A percentile compares a stretch with the other conserved stretches of the same genome.
Conservation (phyloP, 2,329 filamentous ascomycete genomes). For the Aspergillus sp. region DNA sequence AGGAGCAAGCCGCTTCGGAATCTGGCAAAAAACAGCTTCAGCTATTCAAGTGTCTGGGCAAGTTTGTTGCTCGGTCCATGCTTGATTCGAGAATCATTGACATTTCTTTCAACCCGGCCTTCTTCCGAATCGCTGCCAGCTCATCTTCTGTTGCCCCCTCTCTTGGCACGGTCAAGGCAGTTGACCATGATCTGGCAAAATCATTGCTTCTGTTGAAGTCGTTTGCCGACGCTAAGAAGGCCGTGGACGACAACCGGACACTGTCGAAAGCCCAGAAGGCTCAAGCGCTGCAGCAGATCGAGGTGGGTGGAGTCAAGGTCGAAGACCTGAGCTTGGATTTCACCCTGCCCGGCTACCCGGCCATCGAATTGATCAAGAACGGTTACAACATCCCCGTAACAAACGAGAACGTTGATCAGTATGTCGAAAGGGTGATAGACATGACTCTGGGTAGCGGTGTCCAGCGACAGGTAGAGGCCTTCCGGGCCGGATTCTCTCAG, state of each 20-base stretch:
- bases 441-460: constrained; percentile 89
- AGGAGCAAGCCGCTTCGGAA: constrained; percentile 70
- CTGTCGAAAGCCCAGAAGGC: constrained; percentile 71
- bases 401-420: constrained; percentile 86
- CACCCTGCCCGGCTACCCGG: constrained; percentile 85
- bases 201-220: constrained; percentile 86
- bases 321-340: constrained; percentile 93
- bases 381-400: constrained; percentile 76
- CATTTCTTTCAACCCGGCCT: constrained; percentile 93
- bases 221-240: constrained; percentile 79
- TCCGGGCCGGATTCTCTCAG: constrained; percentile 86
- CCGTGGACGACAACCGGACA: constrained; percentile 70
- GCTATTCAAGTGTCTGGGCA: constrained; percentile 89
- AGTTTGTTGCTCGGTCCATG: constrained; percentile 97
- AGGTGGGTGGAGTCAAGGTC: constrained; percentile 73
- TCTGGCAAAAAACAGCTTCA: constrained; percentile 86
- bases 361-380: constrained; percentile 76
- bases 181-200: constrained; percentile 81
- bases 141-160: constrained; percentile 72
- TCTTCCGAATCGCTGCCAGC: constrained; percentile 88
- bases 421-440: constrained; percentile 87
- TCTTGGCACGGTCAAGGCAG: constrained; percentile 82
- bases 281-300: constrained; percentile 66
- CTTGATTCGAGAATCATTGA: constrained; percentile 97
- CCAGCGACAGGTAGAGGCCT: constrained; percentile 84